Conservation (phyloP, 1,284 basidiomycete species). For the Trichosporon inkin region DNA sequence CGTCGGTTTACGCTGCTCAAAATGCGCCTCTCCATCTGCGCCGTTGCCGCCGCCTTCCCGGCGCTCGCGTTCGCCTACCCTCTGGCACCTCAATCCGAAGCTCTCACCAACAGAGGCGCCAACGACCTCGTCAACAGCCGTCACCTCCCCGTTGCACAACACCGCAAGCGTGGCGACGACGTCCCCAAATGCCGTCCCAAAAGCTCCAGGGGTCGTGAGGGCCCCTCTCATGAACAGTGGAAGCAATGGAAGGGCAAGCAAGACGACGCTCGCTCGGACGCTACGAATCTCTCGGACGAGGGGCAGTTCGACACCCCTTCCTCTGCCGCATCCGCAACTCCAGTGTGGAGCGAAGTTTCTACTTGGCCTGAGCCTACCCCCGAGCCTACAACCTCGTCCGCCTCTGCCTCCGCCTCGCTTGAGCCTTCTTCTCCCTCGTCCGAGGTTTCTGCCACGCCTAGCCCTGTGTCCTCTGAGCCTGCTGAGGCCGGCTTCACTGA, state of each 20-base stretch:
- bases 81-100: background rate
- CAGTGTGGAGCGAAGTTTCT: background rate
- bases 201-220: too few relatives aligned
- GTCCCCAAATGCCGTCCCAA: background rate
- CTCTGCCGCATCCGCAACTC: background rate
- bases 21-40: slow-evolving; percentile 3
- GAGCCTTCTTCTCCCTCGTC: background rate
- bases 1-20: background rate
- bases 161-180: background rate
- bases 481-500: too few relatives aligned
- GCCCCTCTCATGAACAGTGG: background rate
- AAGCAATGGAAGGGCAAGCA: background rate
- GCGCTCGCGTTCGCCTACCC: background rate
- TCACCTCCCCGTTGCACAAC: background rate
- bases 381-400: background rate
- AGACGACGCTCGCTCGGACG: background rate
- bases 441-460: too few relatives aligned
- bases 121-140: background rate
- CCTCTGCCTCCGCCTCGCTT: background rate
- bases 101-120: background rate
- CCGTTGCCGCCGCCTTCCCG: background rate
- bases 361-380: background rate
- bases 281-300: too few relatives aligned
- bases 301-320: too few relatives aligned
- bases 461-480: too few relatives aligned